phyloP scores from a whole-genome alignment of 805 yeast genomes.

The Candida manassasensis region DNA sequence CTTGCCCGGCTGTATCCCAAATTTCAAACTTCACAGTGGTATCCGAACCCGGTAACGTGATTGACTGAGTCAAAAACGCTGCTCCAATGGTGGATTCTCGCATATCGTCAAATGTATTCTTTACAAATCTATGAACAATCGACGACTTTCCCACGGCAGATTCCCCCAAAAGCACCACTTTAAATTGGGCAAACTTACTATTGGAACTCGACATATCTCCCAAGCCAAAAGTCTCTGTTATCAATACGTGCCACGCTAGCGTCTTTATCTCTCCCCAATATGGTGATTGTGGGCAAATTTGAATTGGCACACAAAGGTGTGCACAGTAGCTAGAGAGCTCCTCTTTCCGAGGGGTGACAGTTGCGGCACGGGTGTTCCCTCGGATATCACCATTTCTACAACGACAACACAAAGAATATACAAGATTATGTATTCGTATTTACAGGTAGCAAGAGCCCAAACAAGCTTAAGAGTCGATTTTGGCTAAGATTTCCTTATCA shows the following conservation, averaged over 20 bases:
- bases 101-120: constrained; percentile 66
- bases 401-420: too few species aligned
- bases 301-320: too few species aligned
- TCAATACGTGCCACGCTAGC: too few species aligned
- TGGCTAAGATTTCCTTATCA: constrained; percentile 93
- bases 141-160: constrained; percentile 79
- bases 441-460: too few species aligned
- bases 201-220: neutral
- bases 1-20: constrained; percentile 95
- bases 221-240: too few species aligned
- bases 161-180: constrained; percentile 73
- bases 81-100: constrained; percentile 84
- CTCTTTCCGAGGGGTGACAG: too few species aligned
- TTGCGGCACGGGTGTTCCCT: too few species aligned
- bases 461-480: constrained; percentile 56
- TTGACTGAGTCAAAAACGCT: constrained; percentile 70
- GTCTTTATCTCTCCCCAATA: too few species aligned
- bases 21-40: constrained; percentile 62
- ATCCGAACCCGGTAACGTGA: constrained; percentile 48
- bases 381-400: too few species aligned
- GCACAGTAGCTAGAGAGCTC: too few species aligned
- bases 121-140: constrained; percentile 57
- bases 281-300: too few species aligned
- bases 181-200: constrained; percentile 39
- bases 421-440: too few species aligned